phyloP scores from a whole-genome alignment of 2,329 filamentous ascomycete species.

The Botryotinia calthae region DNA sequence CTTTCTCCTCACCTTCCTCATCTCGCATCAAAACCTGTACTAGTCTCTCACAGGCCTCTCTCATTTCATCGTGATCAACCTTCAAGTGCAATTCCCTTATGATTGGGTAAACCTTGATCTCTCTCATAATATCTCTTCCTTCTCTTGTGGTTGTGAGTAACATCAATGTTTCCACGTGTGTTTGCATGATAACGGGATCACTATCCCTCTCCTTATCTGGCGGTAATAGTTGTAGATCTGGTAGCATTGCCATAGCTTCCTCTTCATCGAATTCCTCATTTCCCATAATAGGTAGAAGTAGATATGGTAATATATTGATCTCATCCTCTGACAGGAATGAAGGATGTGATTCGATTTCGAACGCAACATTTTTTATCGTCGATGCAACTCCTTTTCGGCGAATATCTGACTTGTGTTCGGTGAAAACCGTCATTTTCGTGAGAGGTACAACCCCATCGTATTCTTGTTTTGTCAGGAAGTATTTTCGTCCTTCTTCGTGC shows the following conservation, averaged over 20 bases:
- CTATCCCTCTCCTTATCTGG: conserved; percentile 84
- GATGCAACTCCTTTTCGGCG: conserved; percentile 91
- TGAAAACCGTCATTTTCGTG: conserved; percentile 91
- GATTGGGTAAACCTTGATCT: conserved; percentile 82
- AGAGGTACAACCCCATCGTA: conserved; percentile 86
- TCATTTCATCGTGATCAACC: conserved; percentile 74
- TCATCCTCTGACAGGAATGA: conserved; percentile 68
- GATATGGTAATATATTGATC: conserved; percentile 81
- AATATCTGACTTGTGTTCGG: conserved; percentile 80
- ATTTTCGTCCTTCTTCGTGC: conserved; percentile 68
- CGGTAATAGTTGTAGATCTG: conserved; percentile 84
- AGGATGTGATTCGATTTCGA: conserved; percentile 72
- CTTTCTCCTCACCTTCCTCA: conserved; percentile 37
- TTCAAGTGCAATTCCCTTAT: conserved; percentile 80
- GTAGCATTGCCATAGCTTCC: conserved; percentile 80
- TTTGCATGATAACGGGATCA: conserved; percentile 73
- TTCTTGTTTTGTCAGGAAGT: conserved; percentile 69
- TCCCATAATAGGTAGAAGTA: conserved; percentile 84
- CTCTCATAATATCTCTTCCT: conserved; percentile 71
- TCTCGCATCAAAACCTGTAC: conserved; percentile 62
- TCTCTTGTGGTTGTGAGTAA: conserved; percentile 75
- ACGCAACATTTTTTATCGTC: conserved; percentile 91
- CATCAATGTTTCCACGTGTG: conserved; percentile 84
- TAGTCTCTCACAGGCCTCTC: conserved; percentile 81
- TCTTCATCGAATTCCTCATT: conserved; percentile 85